Percentiles rank a stretch among this genome's conserved stretches.
Conservation (phyloP, 805 yeast species). For the Barnettozyma populi region DNA sequence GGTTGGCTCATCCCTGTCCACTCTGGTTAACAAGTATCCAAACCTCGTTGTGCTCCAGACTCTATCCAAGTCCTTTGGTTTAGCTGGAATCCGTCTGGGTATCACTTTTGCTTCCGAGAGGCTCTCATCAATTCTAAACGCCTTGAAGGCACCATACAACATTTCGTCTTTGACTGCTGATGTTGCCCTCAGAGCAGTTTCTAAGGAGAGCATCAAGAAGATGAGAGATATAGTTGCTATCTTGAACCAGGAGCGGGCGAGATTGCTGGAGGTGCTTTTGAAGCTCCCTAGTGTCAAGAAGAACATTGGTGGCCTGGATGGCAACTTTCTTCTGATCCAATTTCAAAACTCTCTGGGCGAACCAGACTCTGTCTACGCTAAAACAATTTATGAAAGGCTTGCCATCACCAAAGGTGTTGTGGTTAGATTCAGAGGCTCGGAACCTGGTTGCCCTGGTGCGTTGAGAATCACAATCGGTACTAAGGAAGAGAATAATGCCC, state of each 20-base stretch:
- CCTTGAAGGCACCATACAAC: slow-evolving; percentile 95
- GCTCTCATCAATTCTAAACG: slow-evolving; percentile 65
- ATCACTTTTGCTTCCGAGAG: slow-evolving; percentile 60
- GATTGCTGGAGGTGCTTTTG: slow-evolving; percentile 49
- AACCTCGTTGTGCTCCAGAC: slow-evolving; percentile 89
- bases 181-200: slow-evolving; percentile 70
- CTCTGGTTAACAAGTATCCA: slow-evolving; percentile 75
- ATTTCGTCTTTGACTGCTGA: slow-evolving; percentile 76
- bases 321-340: slow-evolving; percentile 79
- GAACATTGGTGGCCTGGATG: slow-evolving; percentile 77
- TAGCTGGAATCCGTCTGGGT: slow-evolving; percentile 92
- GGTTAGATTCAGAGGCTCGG: slow-evolving; percentile 86
- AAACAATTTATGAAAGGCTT: slow-evolving; percentile 55
- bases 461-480: slow-evolving; percentile 88
- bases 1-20: slow-evolving; percentile 62
- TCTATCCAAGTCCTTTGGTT: slow-evolving; percentile 88
- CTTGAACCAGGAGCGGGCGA: slow-evolving; percentile 50
- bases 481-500: slow-evolving; percentile 54
- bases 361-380: slow-evolving; percentile 68
- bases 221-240: slow-evolving; percentile 52
- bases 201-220: slow-evolving; percentile 44
- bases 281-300: slow-evolving; percentile 60
- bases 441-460: slow-evolving; percentile 84
- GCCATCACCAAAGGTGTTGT: slow-evolving; percentile 77
- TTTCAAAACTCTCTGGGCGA: slow-evolving; percentile 54